Evolutionary conservation across 129 eudicot genomes (phyloP), one percentile per base, ranked within the genome.

Genomic region (Logfia minima): DNA sequence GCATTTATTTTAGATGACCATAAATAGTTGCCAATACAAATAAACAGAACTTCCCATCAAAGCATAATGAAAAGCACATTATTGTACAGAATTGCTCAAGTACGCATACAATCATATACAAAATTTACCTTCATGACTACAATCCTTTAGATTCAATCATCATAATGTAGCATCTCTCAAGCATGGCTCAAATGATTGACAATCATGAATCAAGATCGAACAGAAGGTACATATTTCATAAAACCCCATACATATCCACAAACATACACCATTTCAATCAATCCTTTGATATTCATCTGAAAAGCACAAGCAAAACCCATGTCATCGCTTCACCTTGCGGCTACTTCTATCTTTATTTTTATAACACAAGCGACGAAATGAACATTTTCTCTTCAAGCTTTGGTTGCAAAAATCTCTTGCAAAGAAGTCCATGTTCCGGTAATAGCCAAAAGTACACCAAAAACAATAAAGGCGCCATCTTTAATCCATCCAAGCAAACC

Each of bases 371-470:
- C 14, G 16, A 43, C 10, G 75, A 71, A 67, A 83, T 32, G 64
- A 53, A n/a, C 41, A 18, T 24, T 68, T 26, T 3, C 9, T 32
- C 56, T 39, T 68, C 75, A 85, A 80, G 82, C 90, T 81, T 85
- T 88, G 43, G 87, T 43, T 58, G 84, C 85, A 75, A 90, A 76
- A 24, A 90, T 88, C 83, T 90, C 91, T 34, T 64, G 18, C 55
- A 88, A 81, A 35, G 98, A 90, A 80, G 89, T 83, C 86, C 86
- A 93, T 64, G 97, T 93, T 0, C 98, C 98, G 1, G 84, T 81
- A 2, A 90, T 55, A 11, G 85, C 98, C 66, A 90, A 70, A 68
- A 80, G 13, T 62, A 82, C 55, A 28, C 98, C 98, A 58, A 93
- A 66, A 31, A 84, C 86, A 43, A 93, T 68, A 28, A 85, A 72